Conservation (phyloP, 208 protist species). For the Herpetomonas samuelpessoai region DNA sequence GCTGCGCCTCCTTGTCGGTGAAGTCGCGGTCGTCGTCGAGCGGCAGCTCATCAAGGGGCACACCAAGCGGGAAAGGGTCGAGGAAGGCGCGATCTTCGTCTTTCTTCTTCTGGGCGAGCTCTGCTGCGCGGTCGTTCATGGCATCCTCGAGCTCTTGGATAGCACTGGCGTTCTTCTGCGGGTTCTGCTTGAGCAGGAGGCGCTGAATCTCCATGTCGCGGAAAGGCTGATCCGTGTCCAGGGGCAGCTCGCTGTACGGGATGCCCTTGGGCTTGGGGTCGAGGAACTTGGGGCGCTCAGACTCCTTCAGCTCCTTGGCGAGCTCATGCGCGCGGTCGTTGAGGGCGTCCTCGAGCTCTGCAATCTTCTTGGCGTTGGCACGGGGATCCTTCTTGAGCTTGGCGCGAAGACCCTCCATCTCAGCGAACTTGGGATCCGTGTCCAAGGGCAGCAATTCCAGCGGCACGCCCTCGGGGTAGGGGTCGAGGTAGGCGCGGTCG, state of each 20-base stretch:
- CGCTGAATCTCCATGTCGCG: constrained; percentile 61
- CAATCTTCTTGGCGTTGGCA: constrained; percentile 43
- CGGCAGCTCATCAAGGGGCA: constrained; percentile 60
- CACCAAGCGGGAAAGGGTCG: constrained; percentile 49
- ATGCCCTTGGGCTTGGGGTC: constrained; percentile 45
- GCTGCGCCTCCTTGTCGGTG: constrained; percentile 52
- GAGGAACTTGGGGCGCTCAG: constrained; percentile 59
- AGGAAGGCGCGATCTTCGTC: constrained; percentile 62
- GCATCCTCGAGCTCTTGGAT: constrained; percentile 65
- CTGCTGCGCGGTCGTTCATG: constrained; percentile 62
- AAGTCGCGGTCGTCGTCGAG: constrained; percentile 53
- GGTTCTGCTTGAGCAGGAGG: constrained; percentile 44
- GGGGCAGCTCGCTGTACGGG: constrained; percentile 47
- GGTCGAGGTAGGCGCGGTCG: constrained; percentile 65
- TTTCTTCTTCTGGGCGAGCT: constrained; percentile 57
- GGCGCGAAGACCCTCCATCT: constrained; percentile 46
- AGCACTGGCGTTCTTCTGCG: constrained; percentile 33
- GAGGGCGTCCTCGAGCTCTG: constrained; percentile 45
- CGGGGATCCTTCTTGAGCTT: constrained; percentile 57
- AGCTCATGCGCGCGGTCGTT: constrained; percentile 62
- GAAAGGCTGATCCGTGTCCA: constrained; percentile 53
- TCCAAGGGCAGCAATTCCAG: constrained; percentile 52
- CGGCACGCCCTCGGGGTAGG: constrained; percentile 59
- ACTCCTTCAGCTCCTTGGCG: constrained; percentile 45
- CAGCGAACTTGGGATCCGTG: constrained; percentile 35